Evolutionary conservation across 768 basidiomycete species (phyloP).

Genomic region (Tricholoma furcatifolium): DNA sequence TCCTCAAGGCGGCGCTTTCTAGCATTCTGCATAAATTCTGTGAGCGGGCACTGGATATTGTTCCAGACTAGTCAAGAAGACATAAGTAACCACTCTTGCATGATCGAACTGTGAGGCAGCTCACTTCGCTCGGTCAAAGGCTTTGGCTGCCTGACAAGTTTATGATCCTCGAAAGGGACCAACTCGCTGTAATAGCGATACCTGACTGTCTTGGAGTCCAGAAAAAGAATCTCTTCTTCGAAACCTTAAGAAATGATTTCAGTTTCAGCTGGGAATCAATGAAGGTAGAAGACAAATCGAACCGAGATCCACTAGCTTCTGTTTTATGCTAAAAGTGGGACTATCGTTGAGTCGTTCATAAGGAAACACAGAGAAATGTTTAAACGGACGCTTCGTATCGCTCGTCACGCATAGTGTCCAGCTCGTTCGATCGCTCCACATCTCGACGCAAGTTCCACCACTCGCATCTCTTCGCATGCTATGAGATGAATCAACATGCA

Average conservation of each 20-base stretch:
- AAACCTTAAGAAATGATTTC: constrained; percentile 9
- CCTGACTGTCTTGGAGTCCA: constrained; percentile 1
- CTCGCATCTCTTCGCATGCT: constrained; percentile 18
- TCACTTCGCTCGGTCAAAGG: constrained; percentile 13
- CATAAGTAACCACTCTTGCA: background rate
- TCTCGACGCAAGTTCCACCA: constrained; percentile 9
- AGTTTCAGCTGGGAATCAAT: too few species aligned
- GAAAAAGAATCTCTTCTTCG: constrained; percentile 14
- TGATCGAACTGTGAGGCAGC: background rate
- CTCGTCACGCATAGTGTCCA: constrained; percentile 14
- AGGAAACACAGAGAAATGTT: background rate
- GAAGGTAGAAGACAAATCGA: background rate
- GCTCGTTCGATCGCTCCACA: constrained; percentile 9
- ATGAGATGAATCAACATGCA: background rate
- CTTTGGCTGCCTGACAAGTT: constrained; percentile 12
- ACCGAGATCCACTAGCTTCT: constrained; percentile 8
- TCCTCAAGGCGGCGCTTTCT: constrained; percentile 13
- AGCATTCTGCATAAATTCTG: constrained; percentile 12
- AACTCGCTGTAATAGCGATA: background rate
- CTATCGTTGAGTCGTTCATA: too few species aligned
- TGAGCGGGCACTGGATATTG: constrained; percentile 15
- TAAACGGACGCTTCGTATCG: constrained; percentile 15
- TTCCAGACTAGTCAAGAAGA: constrained; percentile 14
- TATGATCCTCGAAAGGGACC: constrained; percentile 9
- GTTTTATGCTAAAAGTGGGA: constrained; percentile 15